Evolutionary conservation across 352 stramenopile genomes (phyloP), one percentile per base, ranked within the genome.

Genomic region (Phytophthora niederhauseri): DNA sequence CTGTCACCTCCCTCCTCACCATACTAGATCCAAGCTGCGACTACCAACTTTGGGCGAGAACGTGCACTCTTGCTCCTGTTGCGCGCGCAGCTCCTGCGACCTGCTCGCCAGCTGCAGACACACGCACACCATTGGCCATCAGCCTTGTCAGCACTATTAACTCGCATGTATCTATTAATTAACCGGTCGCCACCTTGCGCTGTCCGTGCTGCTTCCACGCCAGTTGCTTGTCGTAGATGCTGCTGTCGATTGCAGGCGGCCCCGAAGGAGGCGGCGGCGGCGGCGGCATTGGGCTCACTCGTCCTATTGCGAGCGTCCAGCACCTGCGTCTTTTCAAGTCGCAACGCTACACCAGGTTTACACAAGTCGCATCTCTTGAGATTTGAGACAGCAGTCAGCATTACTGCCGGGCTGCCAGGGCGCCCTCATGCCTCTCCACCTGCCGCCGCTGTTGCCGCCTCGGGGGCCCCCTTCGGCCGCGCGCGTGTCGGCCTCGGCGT

Each of bases 171-270:
- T 3, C 24, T 26, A 26, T 26, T 4, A 26, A 26, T 31, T 20
- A 20, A 20, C 41, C 41, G 14, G 17, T 48, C 41, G 15, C n/a
- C 17, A 82, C 70, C 69, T 90, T 89, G 36, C 73, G 77, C 70
- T 84, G 78, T 3, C 80, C 76, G 60, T 80, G 74, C 50, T 75
- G 66, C 67, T 89, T 87, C 82, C 82, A 90, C 26, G 75, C 70
- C 20, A 89, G 61, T 63, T 90, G 82, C 75, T 89, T 90, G 45
- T 89, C 82, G 76, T 90, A 90, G 15, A 84, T 51, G 34, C 36
- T 28, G 68, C 65, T 63, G 36, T 76, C 57, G 38, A 73, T 45
- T 15, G 54, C 34, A 12, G 31, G 28, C 28, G 28, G 28, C 28
- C 28, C 28, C 28, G 28, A 9, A 34, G 28, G 6, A 34, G 28